Base-by-base conservation (phyloP, 805 yeast species). In the Metschnikowia similis region DNA sequence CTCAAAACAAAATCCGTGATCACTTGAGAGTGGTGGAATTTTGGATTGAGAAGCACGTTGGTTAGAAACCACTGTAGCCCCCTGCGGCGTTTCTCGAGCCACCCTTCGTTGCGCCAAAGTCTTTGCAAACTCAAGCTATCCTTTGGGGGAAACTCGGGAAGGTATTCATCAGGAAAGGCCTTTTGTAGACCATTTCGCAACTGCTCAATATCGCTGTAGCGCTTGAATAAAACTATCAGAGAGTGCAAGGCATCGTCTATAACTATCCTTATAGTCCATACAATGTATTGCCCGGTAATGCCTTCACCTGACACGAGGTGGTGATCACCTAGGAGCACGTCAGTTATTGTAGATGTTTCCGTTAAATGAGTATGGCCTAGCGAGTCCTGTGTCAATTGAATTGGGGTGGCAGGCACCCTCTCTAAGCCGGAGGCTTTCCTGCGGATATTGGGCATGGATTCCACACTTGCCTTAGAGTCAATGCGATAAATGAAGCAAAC, bases 161-260 rank as follows among this genome's bases (percentile, higher is more conserved):
- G 64, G 5, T 65, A 65, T 0, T 68, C 67, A 6, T n/a, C 61
- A 0, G 80, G 78, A 52, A 69, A 76, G 31, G 63, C 66, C 3
- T 38, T 42, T 11, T 57, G 59, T 17, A 85, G 62, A 4, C 56
- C 52, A 1, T 57, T 57, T 27, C 84, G 71, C 34, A 88, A 70
- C 31, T 50, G 53, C 36, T 67, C 83, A 52, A 88, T 79, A 41
- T 87, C 92, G 34, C 81, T 77, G 64, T 85, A 88, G 35, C 96
- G 63, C 61, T 79, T 81, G 60, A 81, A 77, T 4, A 81, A 58
- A 41, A 67, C 62, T 16, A 85, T 72, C 51, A 69, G 69, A 4
- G 78, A 67, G 52, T 66, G 66, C 28, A 59, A 56, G 6, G 70
- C 65, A 42, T 70, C 74, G 47, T 72, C 66, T 21, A 73, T 56